A percentile compares a stretch with the other conserved stretches of the same genome.
Evolutionary conservation across 2,329 filamentous ascomycete species (phyloP).

Genomic region (Fusarium brachygibbosum): DNA sequence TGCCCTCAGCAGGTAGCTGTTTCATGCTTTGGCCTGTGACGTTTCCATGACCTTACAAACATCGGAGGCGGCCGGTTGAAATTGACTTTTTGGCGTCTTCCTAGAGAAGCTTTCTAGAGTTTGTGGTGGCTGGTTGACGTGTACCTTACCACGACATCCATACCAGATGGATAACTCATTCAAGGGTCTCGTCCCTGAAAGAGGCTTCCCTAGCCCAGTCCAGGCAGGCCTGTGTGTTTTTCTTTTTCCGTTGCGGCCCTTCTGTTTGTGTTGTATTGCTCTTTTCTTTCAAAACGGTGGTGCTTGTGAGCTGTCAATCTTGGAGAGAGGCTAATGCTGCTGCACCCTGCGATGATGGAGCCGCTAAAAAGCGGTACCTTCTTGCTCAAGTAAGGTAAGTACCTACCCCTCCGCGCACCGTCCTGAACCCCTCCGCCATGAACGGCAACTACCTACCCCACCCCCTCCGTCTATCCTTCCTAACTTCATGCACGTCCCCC

Average conservation of each 20-base stretch:
- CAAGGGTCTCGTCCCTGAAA: constrained; percentile 8
- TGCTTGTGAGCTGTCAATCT: constrained; percentile 32
- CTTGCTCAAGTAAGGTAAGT: constrained; percentile 8
- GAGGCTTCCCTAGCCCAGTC: not conserved
- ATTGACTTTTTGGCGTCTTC: constrained; percentile 37
- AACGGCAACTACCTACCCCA: constrained; percentile 31
- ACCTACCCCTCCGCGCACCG: constrained; percentile 12
- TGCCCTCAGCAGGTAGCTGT: not conserved
- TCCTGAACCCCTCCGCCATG: constrained; percentile 19
- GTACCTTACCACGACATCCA: not conserved
- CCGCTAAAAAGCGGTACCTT: constrained; percentile 9
- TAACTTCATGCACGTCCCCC: constrained; percentile 34
- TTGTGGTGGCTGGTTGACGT: constrained; percentile 25
- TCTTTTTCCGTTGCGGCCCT: constrained; percentile 16
- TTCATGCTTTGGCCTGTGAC: not conserved
- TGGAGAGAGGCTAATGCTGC: constrained; percentile 5
- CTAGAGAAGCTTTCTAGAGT: constrained; percentile 22
- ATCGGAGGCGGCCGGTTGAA: constrained; percentile 32
- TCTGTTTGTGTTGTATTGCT: not conserved
- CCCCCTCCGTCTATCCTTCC: constrained; percentile 26
- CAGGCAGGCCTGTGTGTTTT: not conserved
- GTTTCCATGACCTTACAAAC: not conserved
- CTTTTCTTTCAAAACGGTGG: constrained; percentile 1
- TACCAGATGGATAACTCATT: not conserved
- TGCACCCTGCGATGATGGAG: constrained; percentile 6